Base-by-base conservation (phyloP, 2,329 filamentous ascomycete species). In the Ophiocordyceps polyrhachis-furcata region DNA sequence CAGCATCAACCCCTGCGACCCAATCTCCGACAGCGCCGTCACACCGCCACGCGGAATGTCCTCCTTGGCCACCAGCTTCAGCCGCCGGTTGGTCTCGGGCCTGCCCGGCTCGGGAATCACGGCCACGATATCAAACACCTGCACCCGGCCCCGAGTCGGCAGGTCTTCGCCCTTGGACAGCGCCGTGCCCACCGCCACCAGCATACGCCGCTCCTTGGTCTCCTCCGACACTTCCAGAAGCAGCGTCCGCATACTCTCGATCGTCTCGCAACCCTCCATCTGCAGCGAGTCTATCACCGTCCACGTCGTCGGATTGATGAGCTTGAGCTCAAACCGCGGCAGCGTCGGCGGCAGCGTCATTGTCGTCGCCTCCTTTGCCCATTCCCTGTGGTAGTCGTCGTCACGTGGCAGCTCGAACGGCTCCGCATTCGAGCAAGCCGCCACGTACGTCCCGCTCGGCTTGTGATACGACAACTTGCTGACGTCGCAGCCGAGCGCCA, bases 1-100 rank as follows among this genome's bases (percentile, higher is more conserved):
- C 49, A 91, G 79, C 70, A 93, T 78, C 52, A 89, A 86, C 1
- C 83, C 91, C 61, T 91, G 87, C 0, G 80, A 86, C 40, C 84
- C 89, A 45, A 93, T 81, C 50, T 83, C 81, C 1, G 82, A 86
- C 12, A 98, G 62, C 0, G 85, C 83, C 14, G 89, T 94, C 21
- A 98, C 85, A 4, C 86, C 86, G 11, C 91, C 91, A 43, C 91
- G 83, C n/a, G 76, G 74, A 23, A 96, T 87, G 44, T 93, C 85
- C 59, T 98, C 91, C 54, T 83, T 83, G 5, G 85, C 83, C 15
- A 95, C 72, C 4, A 93, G 73, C 58, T 94, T 93, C 31, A 98
- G 69, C 52, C 79, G 85, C 51, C 79, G 81, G 59, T 87, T 83
- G 1, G 84, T 94, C 59, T 95, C 88, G 0, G 87, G 85, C 8